Percentiles rank a stretch among this genome's conserved stretches.
Conservation (phyloP, 352 stramenopile genomes). For the Globisporangium cylindrosporum region DNA sequence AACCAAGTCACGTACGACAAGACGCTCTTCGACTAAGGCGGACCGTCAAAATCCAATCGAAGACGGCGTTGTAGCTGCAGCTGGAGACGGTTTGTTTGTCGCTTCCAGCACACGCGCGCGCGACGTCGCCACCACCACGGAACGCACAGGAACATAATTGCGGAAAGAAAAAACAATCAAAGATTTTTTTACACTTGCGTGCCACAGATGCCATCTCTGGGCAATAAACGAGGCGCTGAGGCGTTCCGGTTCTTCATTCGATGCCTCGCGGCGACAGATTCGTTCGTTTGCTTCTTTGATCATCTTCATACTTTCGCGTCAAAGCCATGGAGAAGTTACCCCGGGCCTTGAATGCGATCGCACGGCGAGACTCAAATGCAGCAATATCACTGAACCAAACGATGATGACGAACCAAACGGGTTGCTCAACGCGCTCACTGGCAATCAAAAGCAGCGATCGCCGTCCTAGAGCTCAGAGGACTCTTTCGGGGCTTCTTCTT, state of each 20-base stretch:
- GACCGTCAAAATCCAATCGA: background rate
- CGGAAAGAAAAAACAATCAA: slow-evolving; percentile 19
- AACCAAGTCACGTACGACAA: slow-evolving; percentile 74
- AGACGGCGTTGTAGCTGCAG: background rate
- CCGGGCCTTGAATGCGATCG: background rate
- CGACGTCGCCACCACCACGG: slow-evolving; percentile 1
- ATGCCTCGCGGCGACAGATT: background rate
- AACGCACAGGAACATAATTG: slow-evolving; percentile 11
- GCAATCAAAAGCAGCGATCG: background rate
- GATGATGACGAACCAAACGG: background rate
- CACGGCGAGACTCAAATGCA: background rate
- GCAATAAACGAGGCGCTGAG: slow-evolving; percentile 3
- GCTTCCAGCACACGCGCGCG: slow-evolving; percentile 1
- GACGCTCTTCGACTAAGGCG: slow-evolving; percentile 69
- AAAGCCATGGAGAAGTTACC: background rate
- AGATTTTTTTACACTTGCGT: slow-evolving; percentile 18
- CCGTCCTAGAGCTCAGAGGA: slow-evolving; percentile 6
- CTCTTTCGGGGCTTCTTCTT: slow-evolving; percentile 4
- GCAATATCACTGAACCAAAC: background rate
- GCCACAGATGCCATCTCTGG: slow-evolving; percentile 7
- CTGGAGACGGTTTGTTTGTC: background rate
- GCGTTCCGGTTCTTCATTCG: background rate
- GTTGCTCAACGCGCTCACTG: background rate
- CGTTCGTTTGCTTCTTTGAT: background rate
- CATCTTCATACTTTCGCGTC: background rate